A percentile compares a stretch with the other conserved stretches of the same genome.
Conservation (phyloP, 1,284 basidiomycete species). For the Calocybe gambosa region DNA sequence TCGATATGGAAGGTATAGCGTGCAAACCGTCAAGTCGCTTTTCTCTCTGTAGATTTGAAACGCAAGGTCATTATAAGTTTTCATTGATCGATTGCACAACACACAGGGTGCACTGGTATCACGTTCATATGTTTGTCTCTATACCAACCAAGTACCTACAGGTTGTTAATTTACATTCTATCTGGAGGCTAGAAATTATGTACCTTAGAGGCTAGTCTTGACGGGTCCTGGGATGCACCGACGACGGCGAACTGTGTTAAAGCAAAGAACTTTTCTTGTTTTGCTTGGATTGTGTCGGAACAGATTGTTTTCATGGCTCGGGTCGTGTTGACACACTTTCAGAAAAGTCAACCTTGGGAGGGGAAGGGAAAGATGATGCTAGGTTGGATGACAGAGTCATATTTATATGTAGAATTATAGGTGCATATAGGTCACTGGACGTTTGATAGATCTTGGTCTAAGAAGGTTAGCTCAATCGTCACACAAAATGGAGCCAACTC, state of each 20-base stretch:
- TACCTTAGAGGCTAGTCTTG: slow-evolving; percentile 64
- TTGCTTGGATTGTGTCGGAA: slow-evolving; percentile 6
- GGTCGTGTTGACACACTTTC: no score
- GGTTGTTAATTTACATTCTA: background rate
- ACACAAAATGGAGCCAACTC: slow-evolving; percentile 5
- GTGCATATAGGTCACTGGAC: slow-evolving; percentile 1
- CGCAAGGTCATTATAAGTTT: background rate
- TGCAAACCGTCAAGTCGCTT: slow-evolving; percentile 13
- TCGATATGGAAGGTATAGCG: slow-evolving; percentile 16
- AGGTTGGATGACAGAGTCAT: background rate
- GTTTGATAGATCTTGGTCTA: slow-evolving; percentile 10
- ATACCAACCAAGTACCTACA: slow-evolving; percentile 17
- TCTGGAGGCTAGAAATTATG: background rate
- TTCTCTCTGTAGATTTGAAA: slow-evolving; percentile 6
- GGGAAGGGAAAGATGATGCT: background rate
- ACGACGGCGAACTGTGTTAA: slow-evolving; percentile 59
- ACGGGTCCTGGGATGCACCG: slow-evolving; percentile 59
- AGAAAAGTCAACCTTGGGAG: background rate
- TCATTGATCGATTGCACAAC: background rate
- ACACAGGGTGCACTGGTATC: slow-evolving; percentile 14
- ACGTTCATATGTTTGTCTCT: slow-evolving; percentile 17
- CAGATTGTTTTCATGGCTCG: slow-evolving; percentile 5
- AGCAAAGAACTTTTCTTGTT: slow-evolving; percentile 48
- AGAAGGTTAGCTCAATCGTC: slow-evolving; percentile 5
- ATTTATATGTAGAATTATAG: background rate